Evolutionary conservation across 164 flowering plant species (phyloP), one percentile per base, ranked within the genome.

Genomic region (Aristolochia contorta): DNA sequence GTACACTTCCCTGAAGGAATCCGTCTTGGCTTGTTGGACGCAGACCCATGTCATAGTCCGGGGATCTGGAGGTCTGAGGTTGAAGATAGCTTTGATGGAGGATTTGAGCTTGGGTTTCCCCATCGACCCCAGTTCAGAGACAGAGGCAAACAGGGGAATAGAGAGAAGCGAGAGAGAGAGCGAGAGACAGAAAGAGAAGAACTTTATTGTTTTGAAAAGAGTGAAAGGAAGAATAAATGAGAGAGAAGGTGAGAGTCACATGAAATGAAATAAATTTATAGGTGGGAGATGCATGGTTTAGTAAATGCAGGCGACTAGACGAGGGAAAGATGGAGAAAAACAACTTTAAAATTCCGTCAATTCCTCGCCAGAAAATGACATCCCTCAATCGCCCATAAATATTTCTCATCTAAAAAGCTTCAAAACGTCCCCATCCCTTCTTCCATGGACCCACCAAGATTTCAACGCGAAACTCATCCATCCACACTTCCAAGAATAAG

Each of bases 1-100:
- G 68, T 58, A 58, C 51, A 58, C 68, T 30, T 58, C 68, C 32
- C 68, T 65, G 58, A 65, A 65, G 53, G 68, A 65, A 9, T 65
- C 51, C 5, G 68, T 65, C 49, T 59, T 65, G 52, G 68, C 16
- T 52, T 55, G 63, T 20, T 65, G 68, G 58, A 45, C 49, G 62
- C 68, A 65, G 46, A 59, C 62, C 68, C 62, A 65, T 15, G 62
- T 41, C 63, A 43, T 59, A 58, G 49, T 65, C n/a, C 46, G 52
- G 41, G 62, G n/a, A 6, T 56, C 62, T 21, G 48, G 48, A 6
- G 61, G 61, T 48, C 55, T 58, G 56, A 65, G 50, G 50, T 45
- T 51, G 52, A 65, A 54, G 58, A 62, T 37, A 46, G 66, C 60
- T 63, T 63, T 63, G 22, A 63, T 63, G 66, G 66, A 54, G 66